Evolutionary conservation across 345 rosid species (phyloP).

Genomic region (Geranium rotundifolium): DNA sequence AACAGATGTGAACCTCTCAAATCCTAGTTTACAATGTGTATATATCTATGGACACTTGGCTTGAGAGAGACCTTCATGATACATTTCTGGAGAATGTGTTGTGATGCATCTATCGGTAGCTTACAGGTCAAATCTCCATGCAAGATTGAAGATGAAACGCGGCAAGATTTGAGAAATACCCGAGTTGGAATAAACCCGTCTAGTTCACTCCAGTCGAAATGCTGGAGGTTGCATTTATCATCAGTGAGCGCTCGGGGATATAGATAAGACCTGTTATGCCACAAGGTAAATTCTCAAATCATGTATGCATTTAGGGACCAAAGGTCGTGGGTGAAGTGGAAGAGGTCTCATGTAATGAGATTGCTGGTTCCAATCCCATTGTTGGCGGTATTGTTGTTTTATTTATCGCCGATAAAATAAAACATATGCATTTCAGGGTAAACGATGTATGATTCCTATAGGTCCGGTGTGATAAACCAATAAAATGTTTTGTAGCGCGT

Average conservation of each 20-base stretch:
- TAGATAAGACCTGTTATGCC: conserved; percentile 61
- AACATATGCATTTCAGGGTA: neutral
- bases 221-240: conserved; percentile 90
- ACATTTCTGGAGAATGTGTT: neutral
- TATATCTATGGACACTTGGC: neutral
- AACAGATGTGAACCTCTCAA: neutral
- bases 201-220: conserved; percentile 61
- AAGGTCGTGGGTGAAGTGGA: no score
- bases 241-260: conserved; percentile 75
- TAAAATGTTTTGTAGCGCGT: no score
- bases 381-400: no score
- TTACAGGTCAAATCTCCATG: neutral
- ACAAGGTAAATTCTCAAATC: conserved; percentile 5
- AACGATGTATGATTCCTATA: neutral
- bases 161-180: neutral
- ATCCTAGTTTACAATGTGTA: neutral
- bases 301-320: neutral
- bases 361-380: no score
- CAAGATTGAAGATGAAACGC: neutral
- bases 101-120: neutral
- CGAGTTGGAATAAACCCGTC: conserved; percentile 2
- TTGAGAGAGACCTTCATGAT: neutral
- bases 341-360: no score
- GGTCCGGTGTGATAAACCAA: no score
- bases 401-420: neutral